phyloP scores from a whole-genome alignment of 176 grass and related monocot species.

The Cocos nucifera region DNA sequence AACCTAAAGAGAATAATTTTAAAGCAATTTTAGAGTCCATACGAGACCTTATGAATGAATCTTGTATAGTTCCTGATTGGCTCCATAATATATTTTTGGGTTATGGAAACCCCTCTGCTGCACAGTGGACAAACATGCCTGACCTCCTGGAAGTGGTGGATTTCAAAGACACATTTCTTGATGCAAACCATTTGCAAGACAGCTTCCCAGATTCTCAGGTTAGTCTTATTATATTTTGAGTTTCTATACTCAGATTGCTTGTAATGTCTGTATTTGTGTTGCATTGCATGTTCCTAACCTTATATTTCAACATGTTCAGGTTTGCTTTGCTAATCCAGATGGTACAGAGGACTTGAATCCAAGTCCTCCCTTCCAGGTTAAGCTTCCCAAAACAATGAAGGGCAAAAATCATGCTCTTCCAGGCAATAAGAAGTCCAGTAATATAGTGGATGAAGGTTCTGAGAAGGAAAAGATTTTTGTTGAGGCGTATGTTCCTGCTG shows the following conservation, averaged over 20 bases:
- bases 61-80: conserved; percentile 97
- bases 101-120: conserved; percentile 90
- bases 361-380: conserved; percentile 66
- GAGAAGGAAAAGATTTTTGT: conserved; percentile 67
- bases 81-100: conserved; percentile 97
- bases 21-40: conserved; percentile 98
- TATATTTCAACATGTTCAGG: conserved; percentile 37
- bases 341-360: conserved; percentile 57
- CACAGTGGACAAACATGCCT: conserved; percentile 90
- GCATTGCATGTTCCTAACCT: neutral
- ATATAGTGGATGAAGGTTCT: conserved; percentile 26
- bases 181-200: conserved; percentile 62
- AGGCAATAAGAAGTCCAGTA: conserved; percentile 40
- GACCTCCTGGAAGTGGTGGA: conserved; percentile 79
- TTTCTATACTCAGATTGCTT: neutral
- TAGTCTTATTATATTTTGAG: conserved; percentile 23
- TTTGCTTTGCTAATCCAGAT: conserved; percentile 86
- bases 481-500: conserved; percentile 74
- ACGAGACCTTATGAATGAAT: conserved; percentile 99
- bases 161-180: conserved; percentile 99
- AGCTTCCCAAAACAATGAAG: conserved; percentile 71
- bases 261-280: neutral
- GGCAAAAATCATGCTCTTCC: conserved; percentile 61
- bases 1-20: conserved; percentile 99
- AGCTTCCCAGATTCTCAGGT: conserved; percentile 86